Evolutionary conservation across 306 rosid species (phyloP), one percentile per base, ranked within the genome.

Genomic region (Trifolium fragiferum): DNA sequence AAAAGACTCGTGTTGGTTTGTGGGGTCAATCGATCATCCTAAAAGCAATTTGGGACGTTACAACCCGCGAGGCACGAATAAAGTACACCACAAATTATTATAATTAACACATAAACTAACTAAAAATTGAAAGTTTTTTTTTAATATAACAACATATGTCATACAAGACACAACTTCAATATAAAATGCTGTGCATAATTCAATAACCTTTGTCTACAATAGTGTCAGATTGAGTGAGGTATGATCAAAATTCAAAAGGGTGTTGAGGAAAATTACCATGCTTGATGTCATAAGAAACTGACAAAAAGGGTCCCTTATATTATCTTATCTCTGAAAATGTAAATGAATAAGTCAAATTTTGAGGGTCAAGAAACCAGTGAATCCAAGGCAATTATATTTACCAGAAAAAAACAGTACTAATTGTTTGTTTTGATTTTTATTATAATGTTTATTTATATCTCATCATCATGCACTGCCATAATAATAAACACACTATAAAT

Each of bases 361-460:
- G 7, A 76, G 59, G 66, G 49, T 46, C 53, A 70, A 61, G 10
- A 65, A 71, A 53, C 33, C 54, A 49, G 33, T 67, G 20, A 74
- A 16, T 60, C 68, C 83, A 70, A 23, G 41, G 78, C 61, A 71
- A 71, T 49, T 67, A 63, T 70, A 65, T 59, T 82, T 77, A 77
- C 71, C 62, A 60, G 23, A 57, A 57, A 76, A 82, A 78, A 70
- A 73, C 72, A 82, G 76, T 82, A n/a, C n/a, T n/a, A 63, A 43
- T 27, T 66, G 78, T 60, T 82, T 73, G 84, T 64, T 81, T 65
- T 77, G 58, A 47, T 6, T 33, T 27, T 68, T 19, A 30, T 65
- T 71, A 72, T 53, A 73, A 60, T 60, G 23, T 67, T 47, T 44
- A 38, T 6, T 13, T 16, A 62, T 33, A 44, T 41, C 15, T 46